Evolutionary conservation across 2,329 filamentous ascomycete species (phyloP).

Genomic region (Sordariomycetes sp.): DNA sequence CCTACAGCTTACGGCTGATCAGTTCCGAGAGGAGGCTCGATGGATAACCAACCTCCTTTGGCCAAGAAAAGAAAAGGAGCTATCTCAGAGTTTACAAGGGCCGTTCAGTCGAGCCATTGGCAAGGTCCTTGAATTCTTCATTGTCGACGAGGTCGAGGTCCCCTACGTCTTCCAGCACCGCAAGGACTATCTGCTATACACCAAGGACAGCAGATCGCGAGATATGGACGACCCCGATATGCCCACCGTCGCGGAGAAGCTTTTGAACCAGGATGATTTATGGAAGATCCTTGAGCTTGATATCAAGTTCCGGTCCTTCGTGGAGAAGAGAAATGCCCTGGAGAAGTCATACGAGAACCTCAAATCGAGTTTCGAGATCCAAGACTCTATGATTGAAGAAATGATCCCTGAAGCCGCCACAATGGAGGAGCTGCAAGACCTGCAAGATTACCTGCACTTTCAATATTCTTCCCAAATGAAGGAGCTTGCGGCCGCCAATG

Average conservation of each 20-base stretch:
- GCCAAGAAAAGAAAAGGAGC: conserved; percentile 76
- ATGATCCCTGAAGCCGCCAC: conserved; percentile 72
- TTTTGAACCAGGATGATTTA: conserved; percentile 84
- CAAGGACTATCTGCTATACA: conserved; percentile 94
- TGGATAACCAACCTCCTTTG: conserved; percentile 91
- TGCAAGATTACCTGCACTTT: conserved; percentile 96
- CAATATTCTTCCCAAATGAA: conserved; percentile 79
- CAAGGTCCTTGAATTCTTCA: conserved; percentile 92
- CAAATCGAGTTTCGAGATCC: conserved; percentile 46
- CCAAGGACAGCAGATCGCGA: conserved; percentile 60
- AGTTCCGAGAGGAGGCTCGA: conserved; percentile 79
- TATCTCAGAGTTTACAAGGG: conserved; percentile 61
- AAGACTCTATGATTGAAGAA: conserved; percentile 70
- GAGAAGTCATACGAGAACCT: conserved; percentile 71
- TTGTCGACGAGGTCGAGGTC: conserved; percentile 88
- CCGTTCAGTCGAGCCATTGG: conserved; percentile 83
- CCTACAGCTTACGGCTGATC: conserved; percentile 69
- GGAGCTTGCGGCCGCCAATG: conserved; percentile 60
- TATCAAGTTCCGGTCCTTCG: conserved; percentile 85
- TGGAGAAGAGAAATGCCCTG: conserved; percentile 84
- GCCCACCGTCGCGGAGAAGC: conserved; percentile 74
- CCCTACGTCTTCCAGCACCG: conserved; percentile 98
- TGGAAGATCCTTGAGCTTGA: conserved; percentile 95
- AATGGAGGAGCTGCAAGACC: conserved; percentile 91
- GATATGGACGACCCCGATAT: conserved; percentile 58